Evolutionary conservation across 169 alveolate species (phyloP).

Genomic region (Plasmodium vinckei): DNA sequence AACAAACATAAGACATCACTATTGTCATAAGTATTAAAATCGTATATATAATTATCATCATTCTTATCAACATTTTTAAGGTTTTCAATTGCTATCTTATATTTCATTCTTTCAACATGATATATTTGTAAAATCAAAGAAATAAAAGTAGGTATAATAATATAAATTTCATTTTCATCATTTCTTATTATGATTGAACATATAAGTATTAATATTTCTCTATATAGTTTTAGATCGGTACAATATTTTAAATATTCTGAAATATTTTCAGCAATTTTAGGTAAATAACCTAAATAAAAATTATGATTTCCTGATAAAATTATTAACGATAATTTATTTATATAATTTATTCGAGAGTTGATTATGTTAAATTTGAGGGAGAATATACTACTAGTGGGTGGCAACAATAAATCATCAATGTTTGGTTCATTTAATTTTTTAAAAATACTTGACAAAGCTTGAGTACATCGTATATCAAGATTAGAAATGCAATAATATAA

Average conservation of each 20-base stretch:
- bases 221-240: conserved; percentile 52
- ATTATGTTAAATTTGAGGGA: conserved; percentile 67
- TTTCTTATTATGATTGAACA: conserved; percentile 59
- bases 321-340: conserved; percentile 64
- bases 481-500: conserved; percentile 47
- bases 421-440: conserved; percentile 64
- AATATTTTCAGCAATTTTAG: conserved; percentile 74
- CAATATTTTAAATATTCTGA: conserved; percentile 72
- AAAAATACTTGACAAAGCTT: conserved; percentile 52
- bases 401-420: conserved; percentile 67
- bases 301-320: conserved; percentile 49
- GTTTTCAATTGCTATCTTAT: conserved; percentile 47
- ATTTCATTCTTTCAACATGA: conserved; percentile 69
- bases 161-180: conserved; percentile 76
- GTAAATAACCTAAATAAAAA: conserved; percentile 51
- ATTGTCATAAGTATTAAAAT: conserved; percentile 51
- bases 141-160: conserved; percentile 68
- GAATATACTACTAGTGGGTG: conserved; percentile 61
- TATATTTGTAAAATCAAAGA: conserved; percentile 68
- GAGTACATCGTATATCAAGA: conserved; percentile 50
- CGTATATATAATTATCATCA: conserved; percentile 74
- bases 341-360: conserved; percentile 69
- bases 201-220: conserved; percentile 67
- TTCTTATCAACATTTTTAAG: conserved; percentile 25
- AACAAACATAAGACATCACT: conserved; percentile 46